Evolutionary conservation across 495 filamentous ascomycete genomes (phyloP), one percentile per base, ranked within the genome.

Genomic region (Penicillium simplicissimum): DNA sequence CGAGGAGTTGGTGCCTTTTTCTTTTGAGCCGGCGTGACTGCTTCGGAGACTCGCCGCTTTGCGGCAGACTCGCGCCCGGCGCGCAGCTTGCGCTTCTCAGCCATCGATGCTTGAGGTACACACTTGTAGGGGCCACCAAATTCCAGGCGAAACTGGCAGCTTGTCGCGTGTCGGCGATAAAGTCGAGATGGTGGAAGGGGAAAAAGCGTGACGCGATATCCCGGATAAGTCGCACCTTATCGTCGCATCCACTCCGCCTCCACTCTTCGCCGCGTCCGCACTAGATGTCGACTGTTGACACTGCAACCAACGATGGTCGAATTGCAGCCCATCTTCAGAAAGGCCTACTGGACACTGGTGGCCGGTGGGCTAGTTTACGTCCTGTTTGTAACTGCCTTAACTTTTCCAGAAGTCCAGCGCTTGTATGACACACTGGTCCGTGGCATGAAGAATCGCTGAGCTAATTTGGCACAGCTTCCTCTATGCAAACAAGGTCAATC

Each of bases 401-500:
- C 78, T 19, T 81, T 74, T 65, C 80, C 84, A 23, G 69, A 65
- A 35, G 63, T 84, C 37, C 84, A 87, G 57, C 74, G 80, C 55
- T 74, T 81, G 84, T 87, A 73, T 63, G 74, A 59, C 34, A 52
- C 38, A 35, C 36, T 11, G 6, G 2, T 15, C 8, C 5, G 40
- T 11, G 25, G 33, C 4, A 4, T 31, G n/a, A 31, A 6, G 34
- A 19, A 43, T 64, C 23, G 63, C 64, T 71, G 21, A 66, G 45
- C 9, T 40, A 14, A 55, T 36, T 31, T 17, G 8, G 10, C 23
- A 43, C 66, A 94, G 91, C 62, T 86, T 86, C 21, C 71, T 97
- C 15, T 97, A 96, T 73, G 86, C 85, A 14, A 87, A 96, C 70
- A 87, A 87, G 43, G 56, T 94, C 58, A 85, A 92, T 62, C 87